Evolutionary conservation across 176 grass and related monocot genomes (phyloP).

Genomic region (Microstegium vimineum): DNA sequence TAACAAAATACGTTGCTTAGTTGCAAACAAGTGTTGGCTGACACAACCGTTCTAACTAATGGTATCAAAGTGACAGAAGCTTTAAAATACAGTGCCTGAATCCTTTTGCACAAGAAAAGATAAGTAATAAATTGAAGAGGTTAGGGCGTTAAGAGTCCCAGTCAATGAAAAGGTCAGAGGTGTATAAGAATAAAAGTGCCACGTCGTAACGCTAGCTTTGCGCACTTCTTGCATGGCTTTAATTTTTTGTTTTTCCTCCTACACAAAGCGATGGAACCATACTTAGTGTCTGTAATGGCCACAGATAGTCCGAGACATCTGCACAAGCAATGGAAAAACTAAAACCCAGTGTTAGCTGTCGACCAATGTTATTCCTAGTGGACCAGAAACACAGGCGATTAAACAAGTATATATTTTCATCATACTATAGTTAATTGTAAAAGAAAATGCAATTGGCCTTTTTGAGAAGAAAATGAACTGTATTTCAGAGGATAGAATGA

Average conservation of each 20-base stretch:
- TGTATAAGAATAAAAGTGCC: not conserved
- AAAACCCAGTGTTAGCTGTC: not conserved
- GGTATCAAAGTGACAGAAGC: not conserved
- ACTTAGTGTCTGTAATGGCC: constrained; percentile 1
- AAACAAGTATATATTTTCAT: not conserved
- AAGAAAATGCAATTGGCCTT: not conserved
- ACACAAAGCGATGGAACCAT: constrained; percentile 13
- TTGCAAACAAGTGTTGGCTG: no score
- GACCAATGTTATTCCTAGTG: constrained; percentile 15
- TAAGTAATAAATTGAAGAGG: constrained; percentile 9
- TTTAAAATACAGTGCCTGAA: constrained; percentile 29
- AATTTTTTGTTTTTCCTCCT: constrained; percentile 22
- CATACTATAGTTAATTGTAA: not conserved
- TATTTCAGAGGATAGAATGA: not conserved
- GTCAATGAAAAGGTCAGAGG: constrained; percentile 19
- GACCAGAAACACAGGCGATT: not conserved
- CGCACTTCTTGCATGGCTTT: not conserved
- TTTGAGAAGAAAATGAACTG: not conserved
- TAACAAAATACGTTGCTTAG: not conserved
- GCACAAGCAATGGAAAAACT: not conserved
- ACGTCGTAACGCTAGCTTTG: constrained; percentile 21
- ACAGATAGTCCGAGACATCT: constrained; percentile 3
- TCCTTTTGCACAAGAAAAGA: constrained; percentile 1
- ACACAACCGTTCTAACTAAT: no score
- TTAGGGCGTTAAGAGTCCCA: not conserved